Evolutionary conservation across 345 rosid species (phyloP).

Genomic region (Melaleuca quinquenervia): DNA sequence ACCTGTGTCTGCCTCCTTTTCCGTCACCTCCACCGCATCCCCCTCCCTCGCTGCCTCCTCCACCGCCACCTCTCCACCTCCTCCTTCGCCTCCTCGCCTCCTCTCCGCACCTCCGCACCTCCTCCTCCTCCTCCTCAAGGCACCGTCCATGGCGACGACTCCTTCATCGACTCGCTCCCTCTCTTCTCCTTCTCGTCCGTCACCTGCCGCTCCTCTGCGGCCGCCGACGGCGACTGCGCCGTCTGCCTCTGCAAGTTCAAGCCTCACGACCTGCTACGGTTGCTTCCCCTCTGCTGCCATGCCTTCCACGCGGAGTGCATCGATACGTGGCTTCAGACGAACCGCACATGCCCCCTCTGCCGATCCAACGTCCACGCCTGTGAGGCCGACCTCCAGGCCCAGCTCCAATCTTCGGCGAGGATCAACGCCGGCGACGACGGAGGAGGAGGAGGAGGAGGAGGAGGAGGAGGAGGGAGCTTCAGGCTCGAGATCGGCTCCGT

Average conservation of each 20-base stretch:
- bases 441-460: neutral
- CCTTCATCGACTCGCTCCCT: constrained; percentile 59
- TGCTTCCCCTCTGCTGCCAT: constrained; percentile 82
- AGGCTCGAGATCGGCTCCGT: constrained; percentile 86
- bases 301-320: constrained; percentile 81
- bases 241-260: constrained; percentile 78
- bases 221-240: constrained; percentile 54
- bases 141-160: constrained; percentile 23
- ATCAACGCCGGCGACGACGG: constrained; percentile 2
- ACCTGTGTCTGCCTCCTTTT: constrained; percentile 60
- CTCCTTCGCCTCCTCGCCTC: constrained; percentile 1
- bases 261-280: constrained; percentile 65
- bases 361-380: constrained; percentile 66
- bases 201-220: constrained; percentile 39
- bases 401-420: constrained; percentile 12
- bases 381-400: constrained; percentile 43
- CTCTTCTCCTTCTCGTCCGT: constrained; percentile 63
- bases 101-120: constrained; percentile 3
- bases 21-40: constrained; percentile 58
- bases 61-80: constrained; percentile 46
- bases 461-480: constrained; percentile 26
- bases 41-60: constrained; percentile 42
- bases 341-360: constrained; percentile 86
- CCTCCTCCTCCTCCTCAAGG: neutral
- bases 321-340: constrained; percentile 64